Percentiles rank a stretch among this genome's conserved stretches.
phyloP scores from a whole-genome alignment of 306 rosid genomes.

The Inga laurina region DNA sequence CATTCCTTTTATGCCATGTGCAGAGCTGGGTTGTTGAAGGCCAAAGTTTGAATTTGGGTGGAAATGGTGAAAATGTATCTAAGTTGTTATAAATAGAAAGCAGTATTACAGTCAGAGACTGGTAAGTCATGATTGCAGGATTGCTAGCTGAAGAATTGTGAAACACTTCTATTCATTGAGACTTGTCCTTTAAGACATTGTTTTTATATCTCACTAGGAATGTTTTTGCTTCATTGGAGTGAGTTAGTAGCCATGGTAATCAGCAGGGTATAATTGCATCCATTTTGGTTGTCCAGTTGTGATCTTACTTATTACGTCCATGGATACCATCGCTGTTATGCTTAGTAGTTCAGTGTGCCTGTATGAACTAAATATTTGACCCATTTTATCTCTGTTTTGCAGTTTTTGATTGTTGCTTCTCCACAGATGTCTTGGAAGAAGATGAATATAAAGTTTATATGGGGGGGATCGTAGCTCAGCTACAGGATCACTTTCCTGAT shows the following conservation, averaged over 20 bases:
- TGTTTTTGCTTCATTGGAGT: conserved; percentile 20
- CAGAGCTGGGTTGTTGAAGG: conserved; percentile 15
- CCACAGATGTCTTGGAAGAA: conserved; percentile 83
- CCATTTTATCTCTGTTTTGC: conserved; percentile 36
- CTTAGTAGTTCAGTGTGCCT: conserved; percentile 17
- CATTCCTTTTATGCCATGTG: not conserved
- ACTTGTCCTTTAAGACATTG: conserved; percentile 7
- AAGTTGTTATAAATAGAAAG: not conserved
- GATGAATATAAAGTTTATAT: conserved; percentile 83
- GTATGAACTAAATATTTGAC: conserved; percentile 19
- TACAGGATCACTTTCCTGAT: conserved; percentile 85
- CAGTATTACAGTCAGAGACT: not conserved
- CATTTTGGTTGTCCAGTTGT: conserved; percentile 9
- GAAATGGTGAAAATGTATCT: not conserved
- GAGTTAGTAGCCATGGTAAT: conserved; percentile 15
- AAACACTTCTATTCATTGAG: conserved; percentile 16
- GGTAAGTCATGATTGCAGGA: conserved; percentile 21
- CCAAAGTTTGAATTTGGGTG: conserved; percentile 14
- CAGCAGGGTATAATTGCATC: conserved; percentile 6
- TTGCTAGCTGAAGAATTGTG: conserved; percentile 25
- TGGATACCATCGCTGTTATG: not conserved
- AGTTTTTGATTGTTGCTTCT: conserved; percentile 99
- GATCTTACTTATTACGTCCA: not conserved
- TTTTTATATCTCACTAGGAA: conserved; percentile 2
- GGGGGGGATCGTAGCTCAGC: conserved; percentile 86